phyloP scores from a whole-genome alignment of 148 eudicot genomes.

The Hydrangea macrophylla region DNA sequence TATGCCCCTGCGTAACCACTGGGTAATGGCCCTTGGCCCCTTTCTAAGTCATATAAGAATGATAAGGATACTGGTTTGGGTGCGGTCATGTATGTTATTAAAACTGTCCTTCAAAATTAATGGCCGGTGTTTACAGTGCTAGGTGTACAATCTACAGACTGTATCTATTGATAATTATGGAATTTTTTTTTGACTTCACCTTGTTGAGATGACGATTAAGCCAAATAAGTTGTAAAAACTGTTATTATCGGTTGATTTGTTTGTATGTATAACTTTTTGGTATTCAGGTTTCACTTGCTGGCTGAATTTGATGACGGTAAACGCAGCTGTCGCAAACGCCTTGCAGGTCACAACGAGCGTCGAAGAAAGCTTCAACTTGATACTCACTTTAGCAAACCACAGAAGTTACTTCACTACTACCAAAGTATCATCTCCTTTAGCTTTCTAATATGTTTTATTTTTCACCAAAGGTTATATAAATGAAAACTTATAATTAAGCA shows the following conservation, averaged over 20 bases:
- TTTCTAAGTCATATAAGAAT: too few relatives aligned
- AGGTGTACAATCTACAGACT: neutral
- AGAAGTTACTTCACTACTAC: conserved; percentile 29
- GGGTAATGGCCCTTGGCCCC: too few relatives aligned
- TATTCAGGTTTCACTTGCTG: conserved; percentile 64
- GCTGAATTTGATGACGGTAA: conserved; percentile 81
- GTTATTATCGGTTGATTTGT: neutral
- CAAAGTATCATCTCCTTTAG: conserved; percentile 17
- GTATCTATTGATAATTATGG: neutral
- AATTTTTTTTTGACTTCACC: neutral
- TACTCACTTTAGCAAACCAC: conserved; percentile 33
- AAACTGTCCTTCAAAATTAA: neutral
- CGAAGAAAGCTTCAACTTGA: conserved; percentile 57
- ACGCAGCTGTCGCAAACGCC: conserved; percentile 82
- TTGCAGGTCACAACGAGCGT: conserved; percentile 77
- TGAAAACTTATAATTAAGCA: too few relatives aligned
- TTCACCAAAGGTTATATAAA: too few relatives aligned
- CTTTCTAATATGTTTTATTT: neutral
- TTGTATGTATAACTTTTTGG: neutral
- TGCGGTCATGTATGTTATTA: neutral
- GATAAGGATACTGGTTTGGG: too few relatives aligned
- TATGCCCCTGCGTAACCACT: too few relatives aligned
- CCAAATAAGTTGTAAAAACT: neutral
- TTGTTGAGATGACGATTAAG: neutral
- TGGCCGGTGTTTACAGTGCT: neutral